Evolutionary conservation across 768 basidiomycete genomes (phyloP).

Genomic region (Phylloporus scabripes): DNA sequence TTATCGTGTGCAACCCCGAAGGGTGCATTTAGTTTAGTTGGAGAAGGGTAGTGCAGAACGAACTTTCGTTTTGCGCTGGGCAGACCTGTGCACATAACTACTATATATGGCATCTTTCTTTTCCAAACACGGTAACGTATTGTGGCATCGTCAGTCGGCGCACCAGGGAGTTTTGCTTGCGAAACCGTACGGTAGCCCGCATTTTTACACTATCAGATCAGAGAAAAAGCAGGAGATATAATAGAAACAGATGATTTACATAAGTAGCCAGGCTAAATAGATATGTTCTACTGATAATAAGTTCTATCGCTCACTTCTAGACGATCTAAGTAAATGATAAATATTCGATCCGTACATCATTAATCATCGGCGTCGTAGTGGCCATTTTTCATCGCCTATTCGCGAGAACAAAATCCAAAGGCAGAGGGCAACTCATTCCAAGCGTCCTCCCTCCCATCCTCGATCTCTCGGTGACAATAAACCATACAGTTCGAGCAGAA

Average conservation of each 20-base stretch:
- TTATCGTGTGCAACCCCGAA: conserved; percentile 95
- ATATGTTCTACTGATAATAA: background rate
- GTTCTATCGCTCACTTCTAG: background rate
- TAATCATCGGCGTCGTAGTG: conserved; percentile 6
- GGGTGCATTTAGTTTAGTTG: conserved; percentile 46
- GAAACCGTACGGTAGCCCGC: background rate
- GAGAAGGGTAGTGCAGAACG: background rate
- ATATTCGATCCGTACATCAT: background rate
- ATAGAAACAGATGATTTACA: background rate
- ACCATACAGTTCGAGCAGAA: conserved; percentile 18
- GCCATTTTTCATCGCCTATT: conserved; percentile 2
- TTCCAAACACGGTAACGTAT: background rate
- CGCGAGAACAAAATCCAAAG: conserved; percentile 18
- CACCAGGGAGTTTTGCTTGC: background rate
- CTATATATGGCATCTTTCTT: background rate
- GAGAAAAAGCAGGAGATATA: background rate
- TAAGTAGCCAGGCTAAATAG: background rate
- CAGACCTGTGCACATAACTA: background rate
- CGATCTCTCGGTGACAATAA: conserved; percentile 23
- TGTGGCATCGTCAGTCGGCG: background rate
- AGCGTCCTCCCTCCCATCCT: conserved; percentile 23
- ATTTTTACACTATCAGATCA: background rate
- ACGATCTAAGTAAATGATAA: conserved; percentile 1
- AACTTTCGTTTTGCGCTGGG: conserved; percentile 19
- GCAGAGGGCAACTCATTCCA: conserved; percentile 18